phyloP scores from a whole-genome alignment of 805 yeast genomes.

The Cyberlindnera americana region DNA sequence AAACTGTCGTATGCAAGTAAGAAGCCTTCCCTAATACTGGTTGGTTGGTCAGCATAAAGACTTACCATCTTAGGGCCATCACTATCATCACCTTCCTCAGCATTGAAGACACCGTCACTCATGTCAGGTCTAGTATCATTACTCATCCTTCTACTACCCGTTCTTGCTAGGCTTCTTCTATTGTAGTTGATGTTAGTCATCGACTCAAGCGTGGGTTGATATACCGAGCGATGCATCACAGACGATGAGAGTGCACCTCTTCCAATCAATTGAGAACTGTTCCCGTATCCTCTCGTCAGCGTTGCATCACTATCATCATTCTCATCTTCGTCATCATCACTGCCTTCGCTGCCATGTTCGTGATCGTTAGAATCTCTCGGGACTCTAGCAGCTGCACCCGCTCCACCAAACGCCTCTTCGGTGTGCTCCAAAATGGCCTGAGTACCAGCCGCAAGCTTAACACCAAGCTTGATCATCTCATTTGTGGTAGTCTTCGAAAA shows the following conservation, averaged over 20 bases:
- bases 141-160: not conserved
- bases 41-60: conserved; percentile 83
- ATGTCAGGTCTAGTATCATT: not conserved
- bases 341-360: not conserved
- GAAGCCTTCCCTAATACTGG: conserved; percentile 65
- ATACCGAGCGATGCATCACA: conserved; percentile 20
- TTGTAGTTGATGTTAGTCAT: conserved; percentile 20
- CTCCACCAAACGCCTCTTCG: conserved; percentile 76
- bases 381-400: conserved; percentile 51
- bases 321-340: conserved; percentile 18
- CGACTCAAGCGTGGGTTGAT: conserved; percentile 28
- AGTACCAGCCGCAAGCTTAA: conserved; percentile 82
- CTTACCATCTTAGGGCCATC: conserved; percentile 48
- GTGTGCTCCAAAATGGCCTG: conserved; percentile 76
- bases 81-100: conserved; percentile 16
- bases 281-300: conserved; percentile 17
- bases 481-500: conserved; percentile 78
- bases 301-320: conserved; percentile 30
- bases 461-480: conserved; percentile 78
- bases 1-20: conserved; percentile 70
- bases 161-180: not conserved
- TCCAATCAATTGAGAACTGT: conserved; percentile 25
- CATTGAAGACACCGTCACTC: conserved; percentile 23
- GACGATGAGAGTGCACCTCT: conserved; percentile 21
- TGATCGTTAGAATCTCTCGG: conserved; percentile 8